Base-by-base conservation (phyloP, 768 basidiomycete genomes). In the Hygrophorus pudorinus region DNA sequence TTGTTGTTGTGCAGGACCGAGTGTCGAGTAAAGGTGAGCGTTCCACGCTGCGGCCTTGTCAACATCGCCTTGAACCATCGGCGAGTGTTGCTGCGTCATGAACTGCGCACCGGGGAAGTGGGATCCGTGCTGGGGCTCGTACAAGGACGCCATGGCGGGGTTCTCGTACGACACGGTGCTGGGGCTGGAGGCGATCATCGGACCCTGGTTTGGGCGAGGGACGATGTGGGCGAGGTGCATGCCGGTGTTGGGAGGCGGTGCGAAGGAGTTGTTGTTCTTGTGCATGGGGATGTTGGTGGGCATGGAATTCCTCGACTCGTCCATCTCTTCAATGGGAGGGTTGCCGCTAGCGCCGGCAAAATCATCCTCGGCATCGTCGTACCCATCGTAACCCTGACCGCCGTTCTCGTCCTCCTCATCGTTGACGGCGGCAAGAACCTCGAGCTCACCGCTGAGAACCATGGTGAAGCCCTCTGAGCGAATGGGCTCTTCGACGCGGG, bases 381-480 rank as follows among this genome's bases (percentile, higher is more conserved):
- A 67, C 43, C 60, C 65, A 27, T 56, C 65, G 24, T 60, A 58
- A n/a, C 47, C 54, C 2, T 42, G 63, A 34, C 68, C 70, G 41
- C 68, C 73, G 14, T 71, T 76, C n/a, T 72, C 75, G 3, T 73
- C 79, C 35, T 76, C 78, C 17, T 75, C 78, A 31, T 74, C 65
- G 3, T 67, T 55, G 38, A 74, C 65, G 3, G 65, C 64, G 21
- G 63, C 62, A 41, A 83, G 64, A 40, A 85, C 70, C 54, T 87
- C 85, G 48, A 85, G 66, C 57, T 87, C 84, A 37, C 79, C 84
- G 31, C 63, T 67, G 12, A 85, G 66, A 35, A 86, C 72, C 73
- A 83, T 78, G 30, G 70, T 63, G 60, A 89, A 86, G 28, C 73
- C 83, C 27, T 86, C 80, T 21, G 79, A 73, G 48, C 85, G 72